phyloP scores from a whole-genome alignment of 176 grass and related monocot genomes.

The Bothriochloa decipiens region DNA sequence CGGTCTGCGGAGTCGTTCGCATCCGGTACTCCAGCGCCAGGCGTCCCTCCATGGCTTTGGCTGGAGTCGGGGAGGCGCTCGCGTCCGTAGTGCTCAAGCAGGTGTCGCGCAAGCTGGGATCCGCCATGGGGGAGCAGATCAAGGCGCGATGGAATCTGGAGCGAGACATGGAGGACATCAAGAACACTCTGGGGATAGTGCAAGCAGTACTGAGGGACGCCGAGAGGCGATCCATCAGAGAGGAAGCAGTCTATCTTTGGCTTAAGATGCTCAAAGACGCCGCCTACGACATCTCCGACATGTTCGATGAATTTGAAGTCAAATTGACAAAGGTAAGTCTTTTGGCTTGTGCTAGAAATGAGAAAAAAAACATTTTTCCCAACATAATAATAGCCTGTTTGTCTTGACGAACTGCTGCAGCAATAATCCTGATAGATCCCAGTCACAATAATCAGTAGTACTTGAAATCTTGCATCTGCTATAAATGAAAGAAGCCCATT shows the following conservation, averaged over 20 bases:
- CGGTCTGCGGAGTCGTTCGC: neutral
- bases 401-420: too few relatives aligned
- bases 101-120: slow-evolving; percentile 13
- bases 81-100: slow-evolving; percentile 19
- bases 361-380: too few relatives aligned
- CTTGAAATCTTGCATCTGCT: too few relatives aligned
- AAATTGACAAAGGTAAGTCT: neutral
- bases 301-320: neutral
- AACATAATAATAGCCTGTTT: too few relatives aligned
- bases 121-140: neutral
- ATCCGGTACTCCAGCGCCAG: neutral
- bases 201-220: slow-evolving; percentile 13
- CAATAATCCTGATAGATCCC: too few relatives aligned
- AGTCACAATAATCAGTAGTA: too few relatives aligned
- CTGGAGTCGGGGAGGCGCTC: slow-evolving; percentile 6
- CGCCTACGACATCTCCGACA: slow-evolving; percentile 10
- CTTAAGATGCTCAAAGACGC: slow-evolving; percentile 8
- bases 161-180: slow-evolving; percentile 3
- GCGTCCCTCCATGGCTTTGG: neutral
- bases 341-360: too few relatives aligned
- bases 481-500: too few relatives aligned
- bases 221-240: neutral
- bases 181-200: neutral
- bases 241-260: neutral
- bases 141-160: slow-evolving; percentile 7